Evolutionary conservation across 306 rosid genomes (phyloP), one percentile per base, ranked within the genome.

Genomic region (Vigna nakashimae): DNA sequence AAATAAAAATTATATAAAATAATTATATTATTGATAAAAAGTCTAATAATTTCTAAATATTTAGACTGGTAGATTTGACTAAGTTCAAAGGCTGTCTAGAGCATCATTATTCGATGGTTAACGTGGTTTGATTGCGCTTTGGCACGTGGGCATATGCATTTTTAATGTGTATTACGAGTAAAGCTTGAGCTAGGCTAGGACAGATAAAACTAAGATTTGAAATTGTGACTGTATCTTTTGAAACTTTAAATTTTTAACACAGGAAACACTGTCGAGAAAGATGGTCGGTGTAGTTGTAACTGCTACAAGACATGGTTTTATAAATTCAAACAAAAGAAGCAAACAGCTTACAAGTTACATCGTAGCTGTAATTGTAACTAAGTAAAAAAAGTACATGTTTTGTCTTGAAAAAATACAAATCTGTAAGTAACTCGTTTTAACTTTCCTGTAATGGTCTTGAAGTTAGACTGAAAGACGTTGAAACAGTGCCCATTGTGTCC

Each of bases 81-180:
- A 30, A 30, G 34, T 30, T 30, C 5, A 30, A 30, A 74, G 73
- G 68, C 63, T 57, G 34, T 36, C 34, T 30, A 4, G 34, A 30
- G 4, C 62, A 66, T 50, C 22, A 78, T 30, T 30, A 30, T 30
- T 30, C 51, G n/a, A 71, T 43, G 14, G 20, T 38, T 30, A 76
- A 76, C 65, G 58, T 65, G 73, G 45, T 50, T 75, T 46, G 45
- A 60, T 60, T 66, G 11, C 7, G 16, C 57, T 40, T 43, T 49
- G 50, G 74, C 87, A 80, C 79, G 79, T 80, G 87, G 60, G 22
- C 6, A 3, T 20, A 14, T 45, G 16, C 53, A 34, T 9, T 45
- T 42, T 22, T 6, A 65, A 65, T 40, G 51, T 9, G 32, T 2
- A 38, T 40, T 18, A 38, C 15, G 42, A 62, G 46, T 16, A 3